These are phyloP conservation scores for Cyclaneusma minus DNA, from an alignment of 2,329 filamentous ascomycete genomes.

Conservation along the genomic window DNA sequence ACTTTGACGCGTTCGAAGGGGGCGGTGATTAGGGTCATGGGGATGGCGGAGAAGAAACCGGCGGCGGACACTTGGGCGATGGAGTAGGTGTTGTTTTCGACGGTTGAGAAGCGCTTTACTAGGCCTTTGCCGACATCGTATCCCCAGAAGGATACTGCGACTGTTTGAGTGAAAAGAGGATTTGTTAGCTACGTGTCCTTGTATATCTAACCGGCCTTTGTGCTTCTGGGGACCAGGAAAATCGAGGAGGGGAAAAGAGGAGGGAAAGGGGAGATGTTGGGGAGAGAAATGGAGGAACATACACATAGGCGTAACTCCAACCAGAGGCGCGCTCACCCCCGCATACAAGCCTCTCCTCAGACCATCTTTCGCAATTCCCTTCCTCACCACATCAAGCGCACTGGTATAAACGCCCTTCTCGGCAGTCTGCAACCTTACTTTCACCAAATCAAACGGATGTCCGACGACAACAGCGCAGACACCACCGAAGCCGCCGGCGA, in stretches of 20 bases:
- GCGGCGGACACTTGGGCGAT: conserved; percentile 82
- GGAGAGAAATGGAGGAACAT: conserved; percentile 25
- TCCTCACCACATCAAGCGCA: conserved; percentile 82
- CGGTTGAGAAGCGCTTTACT: conserved; percentile 52
- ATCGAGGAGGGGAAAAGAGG: background rate
- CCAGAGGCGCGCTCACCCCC: conserved; percentile 86
- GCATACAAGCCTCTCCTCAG: conserved; percentile 73
- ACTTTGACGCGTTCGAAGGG: conserved; percentile 99
- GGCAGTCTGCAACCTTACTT: conserved; percentile 91
- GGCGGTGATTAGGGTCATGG: conserved; percentile 96
- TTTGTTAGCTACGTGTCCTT: background rate
- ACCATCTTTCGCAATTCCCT: conserved; percentile 77
- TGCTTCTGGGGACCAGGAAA: background rate
- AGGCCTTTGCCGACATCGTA: conserved; percentile 92
- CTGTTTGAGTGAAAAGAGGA: conserved; percentile 20
- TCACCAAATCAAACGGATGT: conserved; percentile 95
- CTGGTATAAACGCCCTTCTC: conserved; percentile 84
- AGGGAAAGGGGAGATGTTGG: background rate
- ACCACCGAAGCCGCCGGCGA: conserved; percentile 82
- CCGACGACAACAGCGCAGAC: conserved; percentile 87
- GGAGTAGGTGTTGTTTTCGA: conserved; percentile 55
- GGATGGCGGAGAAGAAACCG: conserved; percentile 94
- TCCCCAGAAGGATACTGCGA: conserved; percentile 63
- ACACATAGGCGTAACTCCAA: conserved; percentile 99
- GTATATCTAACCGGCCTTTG: too few species aligned